Percentiles rank a stretch among this genome's conserved stretches.
Evolutionary conservation across 2,329 filamentous ascomycete genomes (phyloP).

Genomic region (Chaetomiaceae sp.): DNA sequence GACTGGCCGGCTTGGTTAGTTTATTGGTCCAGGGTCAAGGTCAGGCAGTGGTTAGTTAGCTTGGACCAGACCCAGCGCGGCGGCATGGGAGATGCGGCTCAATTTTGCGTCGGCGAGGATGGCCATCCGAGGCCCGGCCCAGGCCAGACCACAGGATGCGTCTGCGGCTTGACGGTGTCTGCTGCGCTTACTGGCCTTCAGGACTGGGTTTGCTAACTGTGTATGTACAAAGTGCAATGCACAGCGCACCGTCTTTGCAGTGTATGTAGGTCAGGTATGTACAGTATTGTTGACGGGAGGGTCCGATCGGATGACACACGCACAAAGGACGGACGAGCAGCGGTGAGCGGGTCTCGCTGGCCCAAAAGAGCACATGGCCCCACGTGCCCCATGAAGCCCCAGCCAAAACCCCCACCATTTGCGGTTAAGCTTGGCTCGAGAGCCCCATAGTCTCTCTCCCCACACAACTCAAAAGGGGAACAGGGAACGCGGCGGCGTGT

Average conservation of each 20-base stretch:
- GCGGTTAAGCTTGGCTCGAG: neutral
- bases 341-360: constrained; percentile 5
- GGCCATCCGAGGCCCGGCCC: neutral
- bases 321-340: neutral
- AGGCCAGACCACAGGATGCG: too few species aligned
- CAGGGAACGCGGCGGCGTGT: too few species aligned
- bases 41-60: too few species aligned
- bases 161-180: too few species aligned
- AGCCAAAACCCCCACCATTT: neutral
- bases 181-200: too few species aligned
- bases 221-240: too few species aligned
- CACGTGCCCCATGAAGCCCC: neutral
- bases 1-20: neutral
- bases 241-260: too few species aligned
- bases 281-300: too few species aligned
- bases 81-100: constrained; percentile 3
- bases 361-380: neutral
- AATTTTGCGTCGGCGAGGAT: neutral
- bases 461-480: neutral
- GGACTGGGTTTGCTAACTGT: too few species aligned
- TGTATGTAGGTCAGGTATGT: too few species aligned
- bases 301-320: neutral
- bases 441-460: neutral
- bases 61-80: neutral
- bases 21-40: neutral